Evolutionary conservation across 352 stramenopile species (phyloP), one percentile per base, ranked within the genome.

Genomic region (Phytophthora podocarpi): DNA sequence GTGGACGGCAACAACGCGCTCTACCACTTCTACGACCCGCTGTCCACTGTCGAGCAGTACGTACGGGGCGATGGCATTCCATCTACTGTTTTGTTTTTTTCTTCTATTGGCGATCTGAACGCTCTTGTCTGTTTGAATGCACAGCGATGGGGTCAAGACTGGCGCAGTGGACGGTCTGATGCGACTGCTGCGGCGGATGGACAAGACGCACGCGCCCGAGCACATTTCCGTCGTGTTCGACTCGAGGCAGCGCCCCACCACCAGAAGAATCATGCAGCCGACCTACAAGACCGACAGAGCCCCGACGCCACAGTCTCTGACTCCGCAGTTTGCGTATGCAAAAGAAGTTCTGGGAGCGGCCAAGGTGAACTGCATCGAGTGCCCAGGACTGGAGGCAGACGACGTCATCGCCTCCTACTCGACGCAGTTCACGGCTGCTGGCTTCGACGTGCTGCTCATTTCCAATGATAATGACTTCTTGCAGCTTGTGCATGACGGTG

Each of bases 381-480:
- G 54, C 16, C 68, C 75, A 2, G 77, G 78, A 12, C 68, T 85
- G 23, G 81, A 90, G 49, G 81, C 81, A 18, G 81, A 90, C 54
- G 81, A 90, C 56, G 49, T 90, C 47, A 85, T 90, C 42, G 81
- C 81, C 12, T 88, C 81, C 0, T 90, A 90, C 52, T 65, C 75
- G 18, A 69, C 67, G 18, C 70, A 76, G 42, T 81, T 62, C 28
- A 66, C 70, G 0, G 50, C 59, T 2, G 54, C 57, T n/a, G 77
- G 68, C 5, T 76, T 84, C 39, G 77, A 89, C 23, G 77, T 90
- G 21, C 56, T 90, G 42, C 58, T 90, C 28, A 72, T 89, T 27
- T 89, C 78, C 24, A 89, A 90, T 39, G 81, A 90, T 45, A 89
- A 85, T 43, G 81, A 90, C 52, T 87, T 90, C 43, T 50, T 89